These are phyloP conservation scores for Scheffersomyces parashehatae DNA, from an alignment of 1,139 yeast species.

Conservation along the genomic window DNA sequence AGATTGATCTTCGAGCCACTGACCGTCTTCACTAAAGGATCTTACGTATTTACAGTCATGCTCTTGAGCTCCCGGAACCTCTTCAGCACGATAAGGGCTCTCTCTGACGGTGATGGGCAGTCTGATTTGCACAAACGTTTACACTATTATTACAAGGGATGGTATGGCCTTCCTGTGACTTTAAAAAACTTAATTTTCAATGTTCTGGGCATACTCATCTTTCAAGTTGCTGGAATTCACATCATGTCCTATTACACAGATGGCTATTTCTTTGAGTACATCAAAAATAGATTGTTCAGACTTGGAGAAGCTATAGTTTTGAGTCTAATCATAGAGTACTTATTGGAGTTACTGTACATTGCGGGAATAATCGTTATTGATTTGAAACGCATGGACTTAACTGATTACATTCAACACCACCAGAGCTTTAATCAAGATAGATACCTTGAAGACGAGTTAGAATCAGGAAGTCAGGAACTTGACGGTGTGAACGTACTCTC, in stretches of 20 bases:
- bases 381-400: slow-evolving; percentile 60
- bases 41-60: slow-evolving; percentile 27
- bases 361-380: slow-evolving; percentile 69
- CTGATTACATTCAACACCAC: slow-evolving; percentile 42
- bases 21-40: slow-evolving; percentile 25
- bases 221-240: slow-evolving; percentile 12
- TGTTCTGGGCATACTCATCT: slow-evolving; percentile 8
- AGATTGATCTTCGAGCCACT: slow-evolving; percentile 32
- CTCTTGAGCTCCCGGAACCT: slow-evolving; percentile 33
- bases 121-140: slow-evolving; percentile 25
- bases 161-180: slow-evolving; percentile 19
- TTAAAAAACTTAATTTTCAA: slow-evolving; percentile 19
- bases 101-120: slow-evolving; percentile 16
- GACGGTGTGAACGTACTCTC: slow-evolving; percentile 31
- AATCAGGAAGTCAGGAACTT: slow-evolving; percentile 4
- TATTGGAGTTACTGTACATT: slow-evolving; percentile 62
- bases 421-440: not conserved
- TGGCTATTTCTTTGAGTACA: slow-evolving; percentile 20
- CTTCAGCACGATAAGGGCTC: slow-evolving; percentile 27
- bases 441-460: slow-evolving; percentile 1
- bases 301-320: slow-evolving; percentile 21
- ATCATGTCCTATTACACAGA: slow-evolving; percentile 16
- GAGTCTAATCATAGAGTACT: slow-evolving; percentile 55
- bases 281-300: slow-evolving; percentile 17
- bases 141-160: slow-evolving; percentile 25